These are phyloP conservation scores for Eutypella sp. DNA, from an alignment of 2,329 filamentous ascomycete genomes.

Conservation along the genomic window DNA sequence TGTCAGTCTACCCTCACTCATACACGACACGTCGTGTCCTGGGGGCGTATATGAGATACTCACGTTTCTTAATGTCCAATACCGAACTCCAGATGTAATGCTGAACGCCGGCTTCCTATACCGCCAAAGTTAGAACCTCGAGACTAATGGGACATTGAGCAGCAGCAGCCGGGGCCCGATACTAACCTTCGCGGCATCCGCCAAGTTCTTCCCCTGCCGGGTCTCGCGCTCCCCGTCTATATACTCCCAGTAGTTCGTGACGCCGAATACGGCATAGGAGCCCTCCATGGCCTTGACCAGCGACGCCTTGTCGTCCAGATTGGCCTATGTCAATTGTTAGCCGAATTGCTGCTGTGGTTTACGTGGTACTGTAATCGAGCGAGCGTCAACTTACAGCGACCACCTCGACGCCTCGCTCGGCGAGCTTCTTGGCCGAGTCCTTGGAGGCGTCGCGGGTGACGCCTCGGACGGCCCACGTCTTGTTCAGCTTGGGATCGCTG, in stretches of 20 bases:
- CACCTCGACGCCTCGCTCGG: background rate
- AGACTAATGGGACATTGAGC: too few species aligned
- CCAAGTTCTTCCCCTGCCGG: constrained; percentile 43
- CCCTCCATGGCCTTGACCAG: constrained; percentile 40
- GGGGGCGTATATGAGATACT: too few species aligned
- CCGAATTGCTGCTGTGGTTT: too few species aligned
- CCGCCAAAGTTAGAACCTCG: constrained; percentile 3
- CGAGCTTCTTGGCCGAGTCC: constrained; percentile 31
- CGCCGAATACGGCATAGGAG: constrained; percentile 44
- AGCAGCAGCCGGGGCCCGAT: too few species aligned
- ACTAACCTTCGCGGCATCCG: constrained; percentile 38
- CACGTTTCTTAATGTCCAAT: constrained; percentile 33
- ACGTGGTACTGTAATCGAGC: too few species aligned
- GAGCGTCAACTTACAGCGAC: background rate
- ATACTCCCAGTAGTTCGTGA: constrained; percentile 49
- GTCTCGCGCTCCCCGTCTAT: constrained; percentile 34
- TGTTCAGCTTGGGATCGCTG: constrained; percentile 35
- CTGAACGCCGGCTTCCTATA: constrained; percentile 33
- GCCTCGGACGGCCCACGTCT: constrained; percentile 47
- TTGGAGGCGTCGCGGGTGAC: constrained; percentile 47
- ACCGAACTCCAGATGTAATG: constrained; percentile 43
- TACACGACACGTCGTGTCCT: too few species aligned
- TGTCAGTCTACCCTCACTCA: background rate
- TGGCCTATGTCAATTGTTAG: constrained; percentile 36
- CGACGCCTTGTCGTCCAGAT: constrained; percentile 42